Percentiles rank a stretch among this genome's conserved stretches.
Conservation (phyloP, 2,329 filamentous ascomycete genomes). For the Biscogniauxia marginata region DNA sequence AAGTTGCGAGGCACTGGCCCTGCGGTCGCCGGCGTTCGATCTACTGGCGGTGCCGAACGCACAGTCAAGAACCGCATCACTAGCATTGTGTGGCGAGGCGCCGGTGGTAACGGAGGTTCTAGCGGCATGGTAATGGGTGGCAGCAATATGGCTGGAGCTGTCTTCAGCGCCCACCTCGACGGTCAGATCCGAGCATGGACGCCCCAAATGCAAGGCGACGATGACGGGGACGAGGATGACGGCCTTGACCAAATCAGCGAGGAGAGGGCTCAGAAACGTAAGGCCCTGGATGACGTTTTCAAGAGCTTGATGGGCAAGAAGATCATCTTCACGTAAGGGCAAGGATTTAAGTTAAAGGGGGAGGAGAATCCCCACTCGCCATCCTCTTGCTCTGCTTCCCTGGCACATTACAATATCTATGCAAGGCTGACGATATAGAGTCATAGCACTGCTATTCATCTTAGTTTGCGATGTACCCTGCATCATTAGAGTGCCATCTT, state of each 20-base stretch:
- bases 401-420: not conserved
- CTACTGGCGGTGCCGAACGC: slow-evolving; percentile 49
- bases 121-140: slow-evolving; percentile 62
- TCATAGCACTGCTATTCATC: not conserved
- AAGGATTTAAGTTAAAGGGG: not conserved
- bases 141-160: slow-evolving; percentile 47
- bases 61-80: slow-evolving; percentile 68
- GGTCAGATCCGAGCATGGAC: slow-evolving; percentile 81
- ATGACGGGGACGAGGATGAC: slow-evolving; percentile 49
- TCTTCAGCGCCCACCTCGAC: slow-evolving; percentile 83
- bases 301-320: slow-evolving; percentile 70
- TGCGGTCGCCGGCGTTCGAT: slow-evolving; percentile 43
- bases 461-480: not conserved
- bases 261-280: slow-evolving; percentile 66
- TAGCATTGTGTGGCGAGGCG: slow-evolving; percentile 68
- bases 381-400: not conserved
- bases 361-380: not conserved
- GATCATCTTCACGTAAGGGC: slow-evolving; percentile 55
- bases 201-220: slow-evolving; percentile 54
- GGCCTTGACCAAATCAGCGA: slow-evolving; percentile 38
- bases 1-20: slow-evolving; percentile 66
- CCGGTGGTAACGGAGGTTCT: slow-evolving; percentile 57
- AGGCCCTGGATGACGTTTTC: slow-evolving; percentile 78
- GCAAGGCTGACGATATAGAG: not conserved
- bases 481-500: too few species aligned